A percentile compares a stretch with the other conserved stretches of the same genome.
Conservation (phyloP, 2,329 filamentous ascomycete species). For the Hymenoscyphus fructigenus region DNA sequence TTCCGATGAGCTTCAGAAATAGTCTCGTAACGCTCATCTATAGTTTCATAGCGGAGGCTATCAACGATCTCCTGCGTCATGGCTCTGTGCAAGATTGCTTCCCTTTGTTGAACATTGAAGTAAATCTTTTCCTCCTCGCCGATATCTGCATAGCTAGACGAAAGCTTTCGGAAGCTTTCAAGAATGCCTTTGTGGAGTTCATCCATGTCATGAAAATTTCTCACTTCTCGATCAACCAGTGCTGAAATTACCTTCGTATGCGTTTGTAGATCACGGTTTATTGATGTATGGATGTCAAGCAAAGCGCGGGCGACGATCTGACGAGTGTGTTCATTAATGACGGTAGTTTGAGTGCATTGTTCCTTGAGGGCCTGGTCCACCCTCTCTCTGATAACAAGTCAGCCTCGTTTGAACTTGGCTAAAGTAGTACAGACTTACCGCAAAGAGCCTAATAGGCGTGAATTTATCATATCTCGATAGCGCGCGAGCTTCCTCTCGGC, state of each 20-base stretch:
- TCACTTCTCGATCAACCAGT: background rate
- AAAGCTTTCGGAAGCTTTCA: background rate
- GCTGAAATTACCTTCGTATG: background rate
- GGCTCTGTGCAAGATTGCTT: background rate
- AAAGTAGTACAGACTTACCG: background rate
- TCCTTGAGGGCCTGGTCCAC: background rate
- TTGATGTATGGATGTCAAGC: background rate
- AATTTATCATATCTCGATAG: slow-evolving; percentile 4
- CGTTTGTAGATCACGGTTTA: background rate
- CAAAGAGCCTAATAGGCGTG: background rate
- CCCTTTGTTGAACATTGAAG: background rate
- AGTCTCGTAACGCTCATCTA: background rate
- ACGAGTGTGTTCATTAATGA: background rate
- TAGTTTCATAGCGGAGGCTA: background rate
- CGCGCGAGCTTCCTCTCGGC: too few relatives aligned
- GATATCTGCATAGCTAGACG: background rate
- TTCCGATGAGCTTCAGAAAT: slow-evolving; percentile 5
- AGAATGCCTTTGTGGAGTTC: background rate
- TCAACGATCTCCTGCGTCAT: background rate
- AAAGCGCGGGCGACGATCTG: slow-evolving; percentile 3
- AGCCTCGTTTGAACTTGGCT: background rate
- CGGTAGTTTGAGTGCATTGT: background rate
- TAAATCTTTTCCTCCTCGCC: background rate
- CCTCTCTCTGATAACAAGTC: background rate
- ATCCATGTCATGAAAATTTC: background rate